Evolutionary conservation across 805 yeast genomes (phyloP), one percentile per base, ranked within the genome.

Genomic region (Yarrowia keelungensis): DNA sequence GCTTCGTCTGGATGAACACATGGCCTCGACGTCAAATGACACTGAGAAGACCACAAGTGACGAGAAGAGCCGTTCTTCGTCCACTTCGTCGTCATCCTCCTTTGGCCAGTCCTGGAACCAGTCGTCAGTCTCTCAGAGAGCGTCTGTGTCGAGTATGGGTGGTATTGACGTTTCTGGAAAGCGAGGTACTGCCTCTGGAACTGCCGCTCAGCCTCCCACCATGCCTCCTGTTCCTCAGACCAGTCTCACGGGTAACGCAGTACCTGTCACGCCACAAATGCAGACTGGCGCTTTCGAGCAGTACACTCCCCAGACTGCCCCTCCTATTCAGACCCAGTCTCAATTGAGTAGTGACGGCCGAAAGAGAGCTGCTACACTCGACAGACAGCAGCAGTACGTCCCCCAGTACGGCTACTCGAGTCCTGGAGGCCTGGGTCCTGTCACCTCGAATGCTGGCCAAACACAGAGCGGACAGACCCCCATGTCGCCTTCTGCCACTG

Each of bases 21-120:
- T 43, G 35, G 32, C 32, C 3, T 26, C 32, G 32, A 26, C 32
- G 32, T 26, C 32, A 26, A 26, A 26, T 26, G 36, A 22, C 36
- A 11, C 36, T 7, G 45, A 5, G 22, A 45, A 26, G 5, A 9
- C 9, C 12, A 11, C 15, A 35, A 46, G 7, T 26, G 50, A 35
- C 39, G 42, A 59, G 12, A 59, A 59, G 41, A 11, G 35, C 10
- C 65, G 65, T 12, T 35, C 65, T 1, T 59, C 65, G 32, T 59
- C 65, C 16, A 56, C 62, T 15, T 59, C 65, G 9, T 59, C 65
- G 9, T 59, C 65, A 3, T 59, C 65, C 12, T 39, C 47, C 19
- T 59, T 59, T 16, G 65, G 65, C 42, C 65, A 59, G 42, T 45
- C 65, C 10, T 59, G 65, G 51, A 58, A 58, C 46, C 51, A 59